These are phyloP conservation scores for Nemania bipapillata DNA, from an alignment of 2,329 filamentous ascomycete genomes.

Conservation along the genomic window DNA sequence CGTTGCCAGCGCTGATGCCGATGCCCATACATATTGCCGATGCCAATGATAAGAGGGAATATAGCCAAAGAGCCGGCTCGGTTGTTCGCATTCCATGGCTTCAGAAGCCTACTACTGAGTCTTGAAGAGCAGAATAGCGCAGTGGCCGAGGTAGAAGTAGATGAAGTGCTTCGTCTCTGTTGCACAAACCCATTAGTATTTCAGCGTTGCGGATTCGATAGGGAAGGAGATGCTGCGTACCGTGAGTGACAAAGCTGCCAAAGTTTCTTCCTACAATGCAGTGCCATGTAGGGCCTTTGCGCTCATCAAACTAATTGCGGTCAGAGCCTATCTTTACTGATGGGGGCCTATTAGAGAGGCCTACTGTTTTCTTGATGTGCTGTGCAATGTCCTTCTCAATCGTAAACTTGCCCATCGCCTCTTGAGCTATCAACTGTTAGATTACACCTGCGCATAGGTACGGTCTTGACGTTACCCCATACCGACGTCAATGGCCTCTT, in stretches of 20 bases:
- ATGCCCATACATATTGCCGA: conserved; percentile 12
- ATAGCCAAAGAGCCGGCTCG: conserved; percentile 8
- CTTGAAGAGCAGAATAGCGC: conserved; percentile 98
- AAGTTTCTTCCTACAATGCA: conserved; percentile 99
- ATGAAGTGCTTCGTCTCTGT: conserved; percentile 99
- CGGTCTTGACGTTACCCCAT: conserved; percentile 56
- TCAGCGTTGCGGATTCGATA: not conserved
- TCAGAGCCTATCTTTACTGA: conserved; percentile 6
- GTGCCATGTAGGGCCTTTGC: conserved; percentile 98
- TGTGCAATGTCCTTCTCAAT: conserved; percentile 66
- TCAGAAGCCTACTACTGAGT: conserved; percentile 78
- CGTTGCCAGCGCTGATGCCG: conserved; percentile 12
- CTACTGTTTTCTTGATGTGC: conserved; percentile 53
- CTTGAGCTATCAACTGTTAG: conserved; percentile 61
- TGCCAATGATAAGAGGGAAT: conserved; percentile 8
- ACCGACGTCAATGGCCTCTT: conserved; percentile 96
- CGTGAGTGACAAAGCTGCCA: conserved; percentile 97
- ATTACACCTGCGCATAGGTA: conserved; percentile 18
- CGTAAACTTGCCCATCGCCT: conserved; percentile 71
- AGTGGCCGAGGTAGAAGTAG: conserved; percentile 99
- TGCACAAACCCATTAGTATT: conserved; percentile 26
- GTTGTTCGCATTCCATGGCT: conserved; percentile 2
- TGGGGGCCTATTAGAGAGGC: not conserved
- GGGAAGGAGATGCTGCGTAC: conserved; percentile 60
- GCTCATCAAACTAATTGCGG: conserved; percentile 82